Conservation (phyloP, 2,329 filamentous ascomycete species). For the Colletotrichum sp. region DNA sequence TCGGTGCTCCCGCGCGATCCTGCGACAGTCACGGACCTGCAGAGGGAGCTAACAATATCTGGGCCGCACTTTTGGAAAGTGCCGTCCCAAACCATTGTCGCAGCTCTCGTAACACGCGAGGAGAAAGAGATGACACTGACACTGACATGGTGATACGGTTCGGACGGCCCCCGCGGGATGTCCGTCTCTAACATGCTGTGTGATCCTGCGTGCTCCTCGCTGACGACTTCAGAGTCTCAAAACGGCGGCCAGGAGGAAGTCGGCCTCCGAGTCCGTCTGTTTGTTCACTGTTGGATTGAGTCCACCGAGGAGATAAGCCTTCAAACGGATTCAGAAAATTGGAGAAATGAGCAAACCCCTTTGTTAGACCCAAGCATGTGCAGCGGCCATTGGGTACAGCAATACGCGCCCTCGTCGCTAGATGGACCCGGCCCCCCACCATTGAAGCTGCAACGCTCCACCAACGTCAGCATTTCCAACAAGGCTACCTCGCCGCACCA, state of each 20-base stretch:
- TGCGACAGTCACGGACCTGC: neutral
- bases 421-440: neutral
- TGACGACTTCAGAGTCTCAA: neutral
- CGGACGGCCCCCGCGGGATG: neutral
- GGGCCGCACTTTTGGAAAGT: neutral
- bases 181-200: neutral
- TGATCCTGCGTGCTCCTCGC: neutral
- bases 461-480: neutral
- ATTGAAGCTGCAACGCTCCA: neutral
- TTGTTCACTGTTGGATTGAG: neutral
- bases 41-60: neutral
- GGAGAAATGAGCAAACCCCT: neutral
- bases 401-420: neutral
- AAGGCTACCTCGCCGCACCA: neutral
- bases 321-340: neutral
- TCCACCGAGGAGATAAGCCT: neutral
- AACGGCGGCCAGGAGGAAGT: neutral
- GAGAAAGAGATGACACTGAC: neutral
- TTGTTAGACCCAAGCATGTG: neutral
- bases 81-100: neutral
- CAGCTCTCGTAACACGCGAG: neutral
- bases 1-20: neutral
- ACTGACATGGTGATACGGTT: neutral
- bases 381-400: neutral
- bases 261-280: neutral